A percentile compares a stretch with the other conserved stretches of the same genome.
These are phyloP conservation scores for Malassezia brasiliensis DNA, from an alignment of 1,284 basidiomycete genomes.

Conservation along the genomic window DNA sequence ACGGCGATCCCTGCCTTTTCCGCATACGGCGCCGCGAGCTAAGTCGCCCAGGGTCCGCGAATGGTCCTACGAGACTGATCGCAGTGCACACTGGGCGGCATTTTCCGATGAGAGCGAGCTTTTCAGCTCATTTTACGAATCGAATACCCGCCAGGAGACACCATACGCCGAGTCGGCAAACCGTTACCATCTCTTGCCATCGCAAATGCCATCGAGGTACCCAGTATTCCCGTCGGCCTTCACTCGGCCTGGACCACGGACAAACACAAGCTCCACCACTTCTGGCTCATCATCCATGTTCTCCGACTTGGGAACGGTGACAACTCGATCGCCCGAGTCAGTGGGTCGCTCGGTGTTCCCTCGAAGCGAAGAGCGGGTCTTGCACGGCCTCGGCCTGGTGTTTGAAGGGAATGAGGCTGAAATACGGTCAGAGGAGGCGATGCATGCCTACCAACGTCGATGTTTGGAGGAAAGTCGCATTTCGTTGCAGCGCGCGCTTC, in stretches of 20 bases:
- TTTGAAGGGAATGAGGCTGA: neutral
- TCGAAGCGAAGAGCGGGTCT: neutral
- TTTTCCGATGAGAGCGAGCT: neutral
- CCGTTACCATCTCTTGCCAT: neutral
- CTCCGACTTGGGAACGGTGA: conserved; percentile 8
- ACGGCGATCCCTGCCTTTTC: no score
- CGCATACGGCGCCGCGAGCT: no score
- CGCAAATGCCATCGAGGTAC: neutral
- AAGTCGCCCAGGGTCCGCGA: no score
- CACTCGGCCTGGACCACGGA: no score
- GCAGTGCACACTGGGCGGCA: neutral
- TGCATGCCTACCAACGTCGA: neutral
- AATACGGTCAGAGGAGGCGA: neutral
- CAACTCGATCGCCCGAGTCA: neutral
- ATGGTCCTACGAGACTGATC: neutral
- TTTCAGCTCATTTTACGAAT: neutral
- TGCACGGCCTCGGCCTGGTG: neutral
- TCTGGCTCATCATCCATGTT: conserved; percentile 13
- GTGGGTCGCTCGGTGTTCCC: neutral
- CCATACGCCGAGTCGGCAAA: no score
- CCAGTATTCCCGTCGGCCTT: neutral
- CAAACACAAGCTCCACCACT: conserved; percentile 1
- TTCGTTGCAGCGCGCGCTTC: neutral
- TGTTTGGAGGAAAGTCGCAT: neutral
- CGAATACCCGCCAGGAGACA: neutral